phyloP scores from a whole-genome alignment of 805 yeast species.

The Pichia membranifaciens region DNA sequence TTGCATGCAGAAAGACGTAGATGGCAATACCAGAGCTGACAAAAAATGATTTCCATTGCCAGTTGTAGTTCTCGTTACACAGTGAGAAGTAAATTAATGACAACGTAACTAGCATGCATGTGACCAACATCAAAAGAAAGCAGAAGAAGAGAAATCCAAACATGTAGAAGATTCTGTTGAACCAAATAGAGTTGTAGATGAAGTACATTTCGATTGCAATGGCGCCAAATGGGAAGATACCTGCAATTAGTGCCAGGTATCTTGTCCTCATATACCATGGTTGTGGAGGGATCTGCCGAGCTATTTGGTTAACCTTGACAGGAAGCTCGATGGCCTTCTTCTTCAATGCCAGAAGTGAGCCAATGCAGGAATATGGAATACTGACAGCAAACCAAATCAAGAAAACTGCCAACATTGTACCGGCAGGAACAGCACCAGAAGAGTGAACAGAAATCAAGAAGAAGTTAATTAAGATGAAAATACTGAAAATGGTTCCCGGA shows the following conservation, averaged over 20 bases:
- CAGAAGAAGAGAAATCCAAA: slow-evolving; percentile 94
- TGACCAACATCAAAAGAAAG: slow-evolving; percentile 71
- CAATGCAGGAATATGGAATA: slow-evolving; percentile 75
- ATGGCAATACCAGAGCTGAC: slow-evolving; percentile 85
- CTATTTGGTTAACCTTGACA: slow-evolving; percentile 89
- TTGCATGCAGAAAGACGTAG: slow-evolving; percentile 80
- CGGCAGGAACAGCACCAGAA: slow-evolving; percentile 92
- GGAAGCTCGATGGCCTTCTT: slow-evolving; percentile 44
- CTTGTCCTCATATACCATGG: slow-evolving; percentile 72
- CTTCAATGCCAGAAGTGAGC: slow-evolving; percentile 76
- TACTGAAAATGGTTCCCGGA: slow-evolving; percentile 67
- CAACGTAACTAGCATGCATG: slow-evolving; percentile 75
- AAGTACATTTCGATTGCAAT: slow-evolving; percentile 93
- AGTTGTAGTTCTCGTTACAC: slow-evolving; percentile 86
- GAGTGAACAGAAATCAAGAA: slow-evolving; percentile 72
- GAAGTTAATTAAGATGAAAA: slow-evolving; percentile 70
- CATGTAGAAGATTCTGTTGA: slow-evolving; percentile 90
- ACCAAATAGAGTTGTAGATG: slow-evolving; percentile 88
- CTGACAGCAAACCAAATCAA: slow-evolving; percentile 81
- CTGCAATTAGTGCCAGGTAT: slow-evolving; percentile 69
- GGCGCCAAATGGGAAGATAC: slow-evolving; percentile 91
- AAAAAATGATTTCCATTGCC: slow-evolving; percentile 94
- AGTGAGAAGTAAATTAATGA: slow-evolving; percentile 77
- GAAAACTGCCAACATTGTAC: slow-evolving; percentile 78
- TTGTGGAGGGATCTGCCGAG: slow-evolving; percentile 91